phyloP scores from a whole-genome alignment of 2,329 filamentous ascomycete species.

The Sporothrix dimorphospora region DNA sequence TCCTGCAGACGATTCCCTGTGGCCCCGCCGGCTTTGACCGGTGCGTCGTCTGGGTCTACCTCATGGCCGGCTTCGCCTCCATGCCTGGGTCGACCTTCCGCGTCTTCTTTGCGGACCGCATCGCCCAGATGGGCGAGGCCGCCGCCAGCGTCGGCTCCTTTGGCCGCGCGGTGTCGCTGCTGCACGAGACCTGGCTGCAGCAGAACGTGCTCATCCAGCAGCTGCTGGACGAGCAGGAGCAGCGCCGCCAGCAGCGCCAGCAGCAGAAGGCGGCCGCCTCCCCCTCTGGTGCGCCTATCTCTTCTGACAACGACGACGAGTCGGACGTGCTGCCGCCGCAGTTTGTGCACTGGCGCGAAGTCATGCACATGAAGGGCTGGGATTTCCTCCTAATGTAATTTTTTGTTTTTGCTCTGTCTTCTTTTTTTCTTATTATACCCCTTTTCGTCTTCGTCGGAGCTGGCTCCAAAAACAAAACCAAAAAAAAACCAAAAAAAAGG shows the following conservation, averaged over 20 bases:
- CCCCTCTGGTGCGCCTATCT: conserved; percentile 36
- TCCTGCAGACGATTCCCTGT: conserved; percentile 79
- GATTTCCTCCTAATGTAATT: conserved; percentile 83
- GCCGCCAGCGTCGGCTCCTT: conserved; percentile 77
- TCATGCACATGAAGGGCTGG: conserved; percentile 90
- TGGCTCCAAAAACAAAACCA: conserved; percentile 34
- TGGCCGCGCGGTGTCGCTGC: conserved; percentile 75
- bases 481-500: conserved; percentile 19
- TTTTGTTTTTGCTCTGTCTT: conserved; percentile 34
- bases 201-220: conserved; percentile 53
- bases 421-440: conserved; percentile 33
- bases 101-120: conserved; percentile 73
- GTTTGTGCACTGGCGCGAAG: conserved; percentile 90
- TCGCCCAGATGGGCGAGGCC: conserved; percentile 73
- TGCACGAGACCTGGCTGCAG: conserved; percentile 83
- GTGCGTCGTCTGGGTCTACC: conserved; percentile 88
- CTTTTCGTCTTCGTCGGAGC: not conserved
- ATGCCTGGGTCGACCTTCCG: conserved; percentile 75
- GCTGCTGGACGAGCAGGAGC: conserved; percentile 16
- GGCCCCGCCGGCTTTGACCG: conserved; percentile 85
- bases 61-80: conserved; percentile 82
- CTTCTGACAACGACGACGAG: not conserved
- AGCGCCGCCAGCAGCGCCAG: conserved; percentile 34
- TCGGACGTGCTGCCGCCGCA: conserved; percentile 43
- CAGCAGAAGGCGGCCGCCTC: conserved; percentile 30